Conservation (phyloP, 768 basidiomycete species). For the Xerocomus potaroensis region DNA sequence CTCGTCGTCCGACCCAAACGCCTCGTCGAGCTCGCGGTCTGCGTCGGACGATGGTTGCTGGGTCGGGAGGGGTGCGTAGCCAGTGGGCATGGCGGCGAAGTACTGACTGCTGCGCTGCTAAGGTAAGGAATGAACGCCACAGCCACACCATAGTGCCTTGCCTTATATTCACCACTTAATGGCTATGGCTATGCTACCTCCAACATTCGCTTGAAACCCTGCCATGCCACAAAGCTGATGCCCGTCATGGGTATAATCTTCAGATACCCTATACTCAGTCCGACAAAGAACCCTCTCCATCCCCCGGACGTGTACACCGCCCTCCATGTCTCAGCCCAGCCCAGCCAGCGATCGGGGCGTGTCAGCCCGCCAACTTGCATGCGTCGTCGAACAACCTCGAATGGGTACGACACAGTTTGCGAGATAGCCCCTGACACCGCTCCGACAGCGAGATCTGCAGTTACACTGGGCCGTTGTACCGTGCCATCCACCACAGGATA, state of each 20-base stretch:
- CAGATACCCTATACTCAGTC: slow-evolving; percentile 85
- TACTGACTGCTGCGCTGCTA: too few relatives aligned
- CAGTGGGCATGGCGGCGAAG: slow-evolving; percentile 44
- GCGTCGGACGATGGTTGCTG: slow-evolving; percentile 40
- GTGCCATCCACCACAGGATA: slow-evolving; percentile 44
- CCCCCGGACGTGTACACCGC: slow-evolving; percentile 66
- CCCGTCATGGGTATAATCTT: slow-evolving; percentile 97
- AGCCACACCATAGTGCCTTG: neutral
- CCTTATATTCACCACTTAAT: too few relatives aligned
- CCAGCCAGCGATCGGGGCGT: slow-evolving; percentile 69
- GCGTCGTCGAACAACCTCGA: slow-evolving; percentile 85
- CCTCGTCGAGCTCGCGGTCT: slow-evolving; percentile 68
- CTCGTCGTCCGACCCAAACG: slow-evolving; percentile 62
- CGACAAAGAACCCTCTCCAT: slow-evolving; percentile 87
- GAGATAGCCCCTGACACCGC: slow-evolving; percentile 81
- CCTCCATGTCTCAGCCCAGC: slow-evolving; percentile 72
- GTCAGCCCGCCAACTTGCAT: slow-evolving; percentile 95
- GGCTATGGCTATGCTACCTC: slow-evolving; percentile 1
- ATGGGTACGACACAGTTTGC: slow-evolving; percentile 91
- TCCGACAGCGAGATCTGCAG: slow-evolving; percentile 76
- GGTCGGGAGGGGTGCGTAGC: slow-evolving; percentile 53
- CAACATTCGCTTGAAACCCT: slow-evolving; percentile 35
- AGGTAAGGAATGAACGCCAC: too few relatives aligned
- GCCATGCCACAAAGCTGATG: slow-evolving; percentile 90
- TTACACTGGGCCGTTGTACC: slow-evolving; percentile 36